Conservation (phyloP, 441 rosid genomes). For the Arabidopsis hybrid region DNA sequence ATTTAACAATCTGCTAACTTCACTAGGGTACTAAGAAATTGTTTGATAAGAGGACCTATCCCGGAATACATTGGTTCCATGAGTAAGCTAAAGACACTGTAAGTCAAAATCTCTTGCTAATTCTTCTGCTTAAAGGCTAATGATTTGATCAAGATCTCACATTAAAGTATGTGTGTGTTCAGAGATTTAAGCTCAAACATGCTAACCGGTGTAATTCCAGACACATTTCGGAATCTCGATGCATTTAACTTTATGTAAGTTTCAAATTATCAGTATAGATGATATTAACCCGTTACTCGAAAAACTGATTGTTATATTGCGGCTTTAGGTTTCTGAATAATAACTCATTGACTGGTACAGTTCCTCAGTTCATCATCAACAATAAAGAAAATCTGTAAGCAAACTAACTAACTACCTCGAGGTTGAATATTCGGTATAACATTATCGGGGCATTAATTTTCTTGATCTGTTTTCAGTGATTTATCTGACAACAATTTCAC, state of each 20-base stretch:
- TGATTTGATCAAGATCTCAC: conserved; percentile 1
- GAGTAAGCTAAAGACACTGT: conserved; percentile 50
- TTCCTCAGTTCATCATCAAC: conserved; percentile 56
- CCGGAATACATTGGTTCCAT: conserved; percentile 55
- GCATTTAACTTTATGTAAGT: conserved; percentile 54
- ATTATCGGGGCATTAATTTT: background rate
- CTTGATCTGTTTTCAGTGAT: conserved; percentile 60
- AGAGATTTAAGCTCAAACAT: conserved; percentile 87
- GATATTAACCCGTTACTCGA: background rate
- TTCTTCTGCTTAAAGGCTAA: background rate
- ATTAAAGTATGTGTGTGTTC: background rate
- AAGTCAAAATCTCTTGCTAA: conserved; percentile 48
- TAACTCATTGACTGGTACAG: conserved; percentile 71
- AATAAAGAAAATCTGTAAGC: conserved; percentile 46
- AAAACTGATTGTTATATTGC: conserved; percentile 15
- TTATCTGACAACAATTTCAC: conserved; percentile 90
- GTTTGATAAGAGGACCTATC: conserved; percentile 60
- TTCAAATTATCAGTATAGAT: background rate
- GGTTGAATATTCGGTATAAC: background rate
- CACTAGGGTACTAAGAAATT: conserved; percentile 71
- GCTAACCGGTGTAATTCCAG: conserved; percentile 64
- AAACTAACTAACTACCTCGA: background rate
- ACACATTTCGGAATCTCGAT: conserved; percentile 28
- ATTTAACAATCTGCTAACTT: conserved; percentile 21
- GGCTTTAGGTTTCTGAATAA: conserved; percentile 65